Percentiles rank a stretch among this genome's conserved stretches.
phyloP scores from a whole-genome alignment of 495 filamentous ascomycete genomes.

The Pseudotulostoma volvatum region DNA sequence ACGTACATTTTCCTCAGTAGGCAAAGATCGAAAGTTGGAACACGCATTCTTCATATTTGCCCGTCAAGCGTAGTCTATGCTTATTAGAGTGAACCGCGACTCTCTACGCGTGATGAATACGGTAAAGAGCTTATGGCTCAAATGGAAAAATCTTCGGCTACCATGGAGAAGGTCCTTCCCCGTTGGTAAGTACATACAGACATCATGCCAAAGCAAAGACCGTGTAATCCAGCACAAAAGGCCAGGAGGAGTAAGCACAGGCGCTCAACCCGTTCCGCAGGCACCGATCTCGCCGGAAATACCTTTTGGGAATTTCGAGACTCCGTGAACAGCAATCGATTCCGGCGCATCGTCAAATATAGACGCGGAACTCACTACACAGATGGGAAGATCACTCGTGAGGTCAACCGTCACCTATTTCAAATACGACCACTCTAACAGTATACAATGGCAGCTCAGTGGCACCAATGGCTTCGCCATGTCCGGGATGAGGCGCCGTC shows the following conservation, averaged over 20 bases:
- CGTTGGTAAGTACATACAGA: conserved; percentile 41
- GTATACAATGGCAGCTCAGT: conserved; percentile 40
- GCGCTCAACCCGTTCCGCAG: too few relatives aligned
- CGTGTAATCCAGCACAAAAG: conserved; percentile 1
- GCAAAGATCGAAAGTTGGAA: too few relatives aligned
- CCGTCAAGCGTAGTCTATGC: too few relatives aligned
- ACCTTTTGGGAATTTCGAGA: conserved; percentile 90
- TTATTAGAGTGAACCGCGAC: too few relatives aligned
- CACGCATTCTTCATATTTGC: too few relatives aligned
- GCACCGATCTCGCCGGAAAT: conserved; percentile 72
- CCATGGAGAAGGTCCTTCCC: conserved; percentile 79
- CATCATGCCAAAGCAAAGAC: too few relatives aligned
- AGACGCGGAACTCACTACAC: conserved; percentile 41
- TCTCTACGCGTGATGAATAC: conserved; percentile 25
- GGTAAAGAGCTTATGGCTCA: conserved; percentile 51
- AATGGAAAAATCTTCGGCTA: conserved; percentile 68
- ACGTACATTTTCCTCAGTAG: too few relatives aligned
- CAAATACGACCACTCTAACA: not conserved
- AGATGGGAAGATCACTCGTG: conserved; percentile 48
- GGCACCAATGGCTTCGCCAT: conserved; percentile 94
- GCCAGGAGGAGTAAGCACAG: too few relatives aligned
- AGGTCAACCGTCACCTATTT: conserved; percentile 5
- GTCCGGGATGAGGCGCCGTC: conserved; percentile 54
- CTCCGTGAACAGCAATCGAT: conserved; percentile 35
- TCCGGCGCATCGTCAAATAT: conserved; percentile 53